Conservation (phyloP, 1,284 basidiomycete species). For the Inonotus obliquus region DNA sequence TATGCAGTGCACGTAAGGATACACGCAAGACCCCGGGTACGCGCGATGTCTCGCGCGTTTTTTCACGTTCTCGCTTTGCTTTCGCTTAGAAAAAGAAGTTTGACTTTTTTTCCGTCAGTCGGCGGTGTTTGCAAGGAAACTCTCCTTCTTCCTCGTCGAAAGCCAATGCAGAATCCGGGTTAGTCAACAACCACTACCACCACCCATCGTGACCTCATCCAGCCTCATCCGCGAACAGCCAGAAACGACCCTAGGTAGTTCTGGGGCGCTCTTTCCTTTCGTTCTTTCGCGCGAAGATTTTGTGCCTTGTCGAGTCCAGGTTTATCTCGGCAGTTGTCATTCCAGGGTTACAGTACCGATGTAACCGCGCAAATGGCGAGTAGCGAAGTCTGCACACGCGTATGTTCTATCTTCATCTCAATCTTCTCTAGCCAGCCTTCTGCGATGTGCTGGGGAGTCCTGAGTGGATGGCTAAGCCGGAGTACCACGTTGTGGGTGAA, state of each 20-base stretch:
- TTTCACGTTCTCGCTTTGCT: neutral
- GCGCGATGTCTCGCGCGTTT: neutral
- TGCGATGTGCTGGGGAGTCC: neutral
- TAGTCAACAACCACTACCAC: neutral
- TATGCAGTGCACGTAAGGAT: neutral
- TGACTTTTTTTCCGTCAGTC: neutral
- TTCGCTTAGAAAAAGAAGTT: neutral
- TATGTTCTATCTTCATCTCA: neutral
- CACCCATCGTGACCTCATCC: neutral
- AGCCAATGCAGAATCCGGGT: neutral
- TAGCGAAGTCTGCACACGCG: neutral
- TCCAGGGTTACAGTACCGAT: neutral
- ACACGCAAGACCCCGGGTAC: neutral
- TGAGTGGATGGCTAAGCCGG: neutral
- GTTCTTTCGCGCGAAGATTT: neutral
- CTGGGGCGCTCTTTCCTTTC: too few species aligned
- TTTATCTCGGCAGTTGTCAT: neutral
- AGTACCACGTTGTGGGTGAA: neutral
- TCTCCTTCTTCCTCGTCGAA: neutral
- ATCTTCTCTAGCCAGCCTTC: neutral
- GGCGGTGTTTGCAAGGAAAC: neutral
- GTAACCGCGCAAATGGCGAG: neutral
- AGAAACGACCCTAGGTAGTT: too few species aligned
- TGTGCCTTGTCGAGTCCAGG: constrained; percentile 1
- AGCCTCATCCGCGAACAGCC: neutral